A percentile compares a stretch with the other conserved stretches of the same genome.
These are phyloP conservation scores for Xylaria palmicola DNA, from an alignment of 495 filamentous ascomycete genomes.

Conservation along the genomic window DNA sequence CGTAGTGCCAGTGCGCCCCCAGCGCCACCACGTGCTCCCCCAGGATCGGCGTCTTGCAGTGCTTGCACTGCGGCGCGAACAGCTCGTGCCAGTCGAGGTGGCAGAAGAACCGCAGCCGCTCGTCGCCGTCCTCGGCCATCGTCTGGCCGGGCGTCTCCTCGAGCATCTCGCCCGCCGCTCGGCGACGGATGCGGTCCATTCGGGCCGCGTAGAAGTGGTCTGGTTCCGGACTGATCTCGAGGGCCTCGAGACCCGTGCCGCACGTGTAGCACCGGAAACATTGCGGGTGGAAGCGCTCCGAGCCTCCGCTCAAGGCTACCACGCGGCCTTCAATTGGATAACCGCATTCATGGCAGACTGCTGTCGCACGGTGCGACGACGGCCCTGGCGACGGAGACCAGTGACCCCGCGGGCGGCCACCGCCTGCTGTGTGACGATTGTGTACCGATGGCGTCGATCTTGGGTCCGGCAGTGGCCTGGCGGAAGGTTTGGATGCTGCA, in stretches of 20 bases:
- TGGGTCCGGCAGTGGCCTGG: constrained; percentile 43
- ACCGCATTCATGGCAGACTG: constrained; percentile 79
- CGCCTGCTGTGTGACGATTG: constrained; percentile 35
- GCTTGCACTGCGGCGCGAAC: constrained; percentile 90
- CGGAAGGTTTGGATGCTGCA: constrained; percentile 27
- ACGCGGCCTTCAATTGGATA: constrained; percentile 85
- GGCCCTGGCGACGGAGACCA: constrained; percentile 45
- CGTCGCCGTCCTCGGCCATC: constrained; percentile 66
- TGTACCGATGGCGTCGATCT: constrained; percentile 32
- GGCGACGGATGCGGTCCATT: constrained; percentile 64
- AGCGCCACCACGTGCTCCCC: constrained; percentile 91
- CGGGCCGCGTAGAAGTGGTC: constrained; percentile 65
- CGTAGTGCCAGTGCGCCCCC: constrained; percentile 92
- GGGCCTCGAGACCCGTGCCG: constrained; percentile 81
- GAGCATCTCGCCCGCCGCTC: constrained; percentile 57
- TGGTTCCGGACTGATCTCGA: constrained; percentile 95
- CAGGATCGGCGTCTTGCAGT: constrained; percentile 97
- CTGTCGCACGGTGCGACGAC: constrained; percentile 61
- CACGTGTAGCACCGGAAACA: constrained; percentile 93
- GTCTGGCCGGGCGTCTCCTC: constrained; percentile 56
- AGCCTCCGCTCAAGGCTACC: constrained; percentile 68
- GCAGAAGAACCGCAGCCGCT: constrained; percentile 82
- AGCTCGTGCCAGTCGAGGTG: constrained; percentile 97
- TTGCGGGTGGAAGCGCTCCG: constrained; percentile 81
- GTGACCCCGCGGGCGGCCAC: constrained; percentile 38